Conservation (phyloP, 805 yeast genomes). For the Candida arabinofermentans region DNA sequence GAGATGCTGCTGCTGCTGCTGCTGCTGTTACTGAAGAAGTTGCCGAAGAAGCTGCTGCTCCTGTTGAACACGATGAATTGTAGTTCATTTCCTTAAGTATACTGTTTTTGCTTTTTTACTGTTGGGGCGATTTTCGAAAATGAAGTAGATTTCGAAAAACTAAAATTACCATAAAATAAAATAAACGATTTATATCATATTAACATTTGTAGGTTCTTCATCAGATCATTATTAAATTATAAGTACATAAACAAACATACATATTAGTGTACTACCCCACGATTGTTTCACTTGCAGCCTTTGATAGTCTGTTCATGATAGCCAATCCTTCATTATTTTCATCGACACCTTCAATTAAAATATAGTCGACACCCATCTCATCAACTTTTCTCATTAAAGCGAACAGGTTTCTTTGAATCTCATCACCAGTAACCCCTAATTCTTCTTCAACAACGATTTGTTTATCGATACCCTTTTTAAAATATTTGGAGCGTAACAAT, state of each 20-base stretch:
- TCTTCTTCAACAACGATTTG: conserved; percentile 28
- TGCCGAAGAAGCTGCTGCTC: conserved; percentile 74
- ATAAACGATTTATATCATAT: no score
- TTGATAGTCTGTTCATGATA: conserved; percentile 83
- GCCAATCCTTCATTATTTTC: conserved; percentile 85
- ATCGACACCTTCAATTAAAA: conserved; percentile 79
- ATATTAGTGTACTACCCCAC: conserved; percentile 1
- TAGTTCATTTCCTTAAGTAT: conserved; percentile 4
- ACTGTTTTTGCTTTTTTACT: not conserved
- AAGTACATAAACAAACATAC: not conserved
- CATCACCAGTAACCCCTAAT: conserved; percentile 46
- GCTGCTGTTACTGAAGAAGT: conserved; percentile 65
- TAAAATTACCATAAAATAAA: no score
- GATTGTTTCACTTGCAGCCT: conserved; percentile 63
- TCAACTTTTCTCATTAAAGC: conserved; percentile 73
- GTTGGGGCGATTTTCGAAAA: no score
- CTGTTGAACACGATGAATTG: conserved; percentile 38
- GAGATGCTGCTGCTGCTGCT: conserved; percentile 20
- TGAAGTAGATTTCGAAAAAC: not conserved
- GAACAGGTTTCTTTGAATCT: conserved; percentile 75
- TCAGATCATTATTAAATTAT: not conserved
- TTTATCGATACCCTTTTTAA: conserved; percentile 24
- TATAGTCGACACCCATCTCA: conserved; percentile 58
- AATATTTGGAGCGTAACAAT: conserved; percentile 41
- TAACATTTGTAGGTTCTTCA: no score